phyloP scores from a whole-genome alignment of 2,329 filamentous ascomycete genomes.

The Penicillium capsulatum region DNA sequence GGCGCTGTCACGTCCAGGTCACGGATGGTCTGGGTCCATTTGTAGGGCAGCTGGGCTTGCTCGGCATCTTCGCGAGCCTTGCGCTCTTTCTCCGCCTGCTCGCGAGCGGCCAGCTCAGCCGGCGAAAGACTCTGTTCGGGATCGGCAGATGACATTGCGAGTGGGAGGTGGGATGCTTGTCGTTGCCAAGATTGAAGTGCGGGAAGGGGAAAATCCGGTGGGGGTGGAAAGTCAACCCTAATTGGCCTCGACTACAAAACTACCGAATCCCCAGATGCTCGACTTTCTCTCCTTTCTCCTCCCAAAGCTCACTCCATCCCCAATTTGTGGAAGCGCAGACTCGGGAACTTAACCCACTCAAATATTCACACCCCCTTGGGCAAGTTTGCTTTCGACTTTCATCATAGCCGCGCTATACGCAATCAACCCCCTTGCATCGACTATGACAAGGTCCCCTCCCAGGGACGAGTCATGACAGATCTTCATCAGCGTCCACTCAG shows the following conservation, averaged over 20 bases:
- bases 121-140: constrained; percentile 30
- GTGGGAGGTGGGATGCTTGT: background rate
- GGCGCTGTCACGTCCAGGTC: constrained; percentile 77
- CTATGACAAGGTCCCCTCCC: constrained; percentile 7
- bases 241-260: background rate
- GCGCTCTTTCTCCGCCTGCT: constrained; percentile 54
- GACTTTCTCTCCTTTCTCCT: too few relatives aligned
- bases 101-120: constrained; percentile 45
- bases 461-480: constrained; percentile 14
- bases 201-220: background rate
- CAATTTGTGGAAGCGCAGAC: too few relatives aligned
- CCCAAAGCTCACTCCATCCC: too few relatives aligned
- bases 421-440: constrained; percentile 15
- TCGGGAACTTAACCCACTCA: background rate
- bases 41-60: constrained; percentile 89
- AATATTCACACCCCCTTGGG: background rate
- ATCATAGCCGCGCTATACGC: constrained; percentile 21
- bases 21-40: constrained; percentile 89
- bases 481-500: background rate
- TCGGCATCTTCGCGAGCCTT: constrained; percentile 75
- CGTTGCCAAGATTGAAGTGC: constrained; percentile 2
- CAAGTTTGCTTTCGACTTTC: background rate
- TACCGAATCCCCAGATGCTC: too few relatives aligned
- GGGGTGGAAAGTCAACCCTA: background rate
- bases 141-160: constrained; percentile 31